Evolutionary conservation across 2,329 filamentous ascomycete genomes (phyloP).

Genomic region (Colletotrichum sp.): DNA sequence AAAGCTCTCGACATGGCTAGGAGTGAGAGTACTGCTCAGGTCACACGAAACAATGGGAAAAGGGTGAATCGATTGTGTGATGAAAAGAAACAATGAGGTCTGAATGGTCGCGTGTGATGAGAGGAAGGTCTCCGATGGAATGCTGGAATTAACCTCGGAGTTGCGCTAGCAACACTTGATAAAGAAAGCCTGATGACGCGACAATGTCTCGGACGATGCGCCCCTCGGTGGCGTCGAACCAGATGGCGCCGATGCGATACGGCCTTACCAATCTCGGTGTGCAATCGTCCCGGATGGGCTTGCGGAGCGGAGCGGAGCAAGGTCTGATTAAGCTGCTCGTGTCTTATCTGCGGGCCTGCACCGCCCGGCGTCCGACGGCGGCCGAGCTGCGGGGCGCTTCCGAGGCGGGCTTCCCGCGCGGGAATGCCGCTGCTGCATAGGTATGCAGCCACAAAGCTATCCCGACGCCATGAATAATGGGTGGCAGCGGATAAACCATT

Average conservation of each 20-base stretch:
- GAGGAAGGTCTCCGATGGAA: not conserved
- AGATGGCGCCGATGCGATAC: not conserved
- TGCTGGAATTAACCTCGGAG: not conserved
- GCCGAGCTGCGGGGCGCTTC: not conserved
- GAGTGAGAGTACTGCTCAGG: not conserved
- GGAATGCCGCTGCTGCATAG: not conserved
- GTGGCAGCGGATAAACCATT: no score
- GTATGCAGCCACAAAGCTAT: not conserved
- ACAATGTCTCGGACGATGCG: not conserved
- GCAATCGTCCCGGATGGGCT: not conserved
- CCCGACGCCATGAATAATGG: not conserved
- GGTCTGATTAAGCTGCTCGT: not conserved
- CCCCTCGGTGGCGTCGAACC: not conserved
- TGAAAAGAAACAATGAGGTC: not conserved
- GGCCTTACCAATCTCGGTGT: not conserved
- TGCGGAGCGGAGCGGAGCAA: not conserved
- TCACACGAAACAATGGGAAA: not conserved
- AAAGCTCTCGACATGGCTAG: slow-evolving; percentile 29
- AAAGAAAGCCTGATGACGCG: not conserved
- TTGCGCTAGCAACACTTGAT: not conserved
- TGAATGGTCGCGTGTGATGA: not conserved
- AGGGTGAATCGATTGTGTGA: not conserved
- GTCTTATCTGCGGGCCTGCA: not conserved
- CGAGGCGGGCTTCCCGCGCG: not conserved
- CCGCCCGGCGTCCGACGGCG: not conserved